These are phyloP conservation scores for Primulina eburnea DNA, from an alignment of 257 asterid genomes.

Conservation along the genomic window DNA sequence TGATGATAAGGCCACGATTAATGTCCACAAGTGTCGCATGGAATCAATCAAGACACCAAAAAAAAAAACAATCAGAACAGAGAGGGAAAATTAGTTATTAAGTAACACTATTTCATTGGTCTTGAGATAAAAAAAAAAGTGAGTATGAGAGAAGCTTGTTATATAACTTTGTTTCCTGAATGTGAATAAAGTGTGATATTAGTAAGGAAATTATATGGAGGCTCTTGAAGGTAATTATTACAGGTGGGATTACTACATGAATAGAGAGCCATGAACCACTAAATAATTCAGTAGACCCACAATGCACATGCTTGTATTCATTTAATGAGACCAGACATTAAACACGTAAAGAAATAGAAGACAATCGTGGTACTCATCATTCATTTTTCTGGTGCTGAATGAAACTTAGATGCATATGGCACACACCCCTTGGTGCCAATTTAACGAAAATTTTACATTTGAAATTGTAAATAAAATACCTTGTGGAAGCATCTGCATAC, in stretches of 20 bases:
- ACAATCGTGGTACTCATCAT: background rate
- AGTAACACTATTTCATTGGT: background rate
- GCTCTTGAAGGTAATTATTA: background rate
- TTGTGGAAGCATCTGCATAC: conserved; percentile 65
- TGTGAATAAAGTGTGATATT: background rate
- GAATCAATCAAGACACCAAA: conserved; percentile 9
- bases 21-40: conserved; percentile 22
- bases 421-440: conserved; percentile 8
- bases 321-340: conserved; percentile 7
- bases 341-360: background rate
- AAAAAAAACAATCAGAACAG: conserved; percentile 4
- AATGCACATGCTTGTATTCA: background rate
- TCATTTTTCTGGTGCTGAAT: background rate
- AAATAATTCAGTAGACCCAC: background rate
- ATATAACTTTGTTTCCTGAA: background rate
- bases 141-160: background rate
- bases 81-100: background rate
- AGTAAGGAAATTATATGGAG: background rate
- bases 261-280: background rate
- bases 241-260: background rate
- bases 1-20: conserved; percentile 31
- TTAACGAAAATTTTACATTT: conserved; percentile 3
- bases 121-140: conserved; percentile 3
- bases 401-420: background rate
- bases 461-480: conserved; percentile 40